Evolutionary conservation across 1,284 basidiomycete genomes (phyloP).

Genomic region (Rhodotorula sp.): DNA sequence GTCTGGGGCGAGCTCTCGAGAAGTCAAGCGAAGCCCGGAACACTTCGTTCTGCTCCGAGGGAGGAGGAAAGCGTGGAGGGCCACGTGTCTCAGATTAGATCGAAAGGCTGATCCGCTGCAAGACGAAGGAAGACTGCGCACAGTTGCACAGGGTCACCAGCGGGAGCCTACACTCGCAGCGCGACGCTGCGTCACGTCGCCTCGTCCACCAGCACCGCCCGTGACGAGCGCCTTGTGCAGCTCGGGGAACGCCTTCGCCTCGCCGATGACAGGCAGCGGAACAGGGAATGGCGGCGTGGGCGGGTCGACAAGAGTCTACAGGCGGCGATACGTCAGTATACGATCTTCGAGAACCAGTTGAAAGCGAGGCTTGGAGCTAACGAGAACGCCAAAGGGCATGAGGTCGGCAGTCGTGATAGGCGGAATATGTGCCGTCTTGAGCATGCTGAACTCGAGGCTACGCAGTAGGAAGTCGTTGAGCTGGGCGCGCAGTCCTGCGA

Average conservation of each 20-base stretch:
- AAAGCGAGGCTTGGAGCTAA: background rate
- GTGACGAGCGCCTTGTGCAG: constrained; percentile 15
- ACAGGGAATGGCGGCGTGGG: constrained; percentile 4
- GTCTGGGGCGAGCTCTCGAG: no score
- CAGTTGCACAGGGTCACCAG: constrained; percentile 6
- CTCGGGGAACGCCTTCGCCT: constrained; percentile 11
- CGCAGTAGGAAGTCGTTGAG: constrained; percentile 38
- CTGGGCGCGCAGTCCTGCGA: constrained; percentile 29
- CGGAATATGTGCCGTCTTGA: constrained; percentile 27
- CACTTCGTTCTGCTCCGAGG: background rate
- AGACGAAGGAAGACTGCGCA: background rate
- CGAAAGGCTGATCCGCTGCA: no score
- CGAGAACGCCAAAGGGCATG: constrained; percentile 27
- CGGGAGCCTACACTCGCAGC: background rate
- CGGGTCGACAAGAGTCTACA: constrained; percentile 28
- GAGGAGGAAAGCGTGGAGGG: no score
- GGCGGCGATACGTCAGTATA: background rate
- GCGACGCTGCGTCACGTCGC: background rate
- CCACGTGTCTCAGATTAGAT: no score
- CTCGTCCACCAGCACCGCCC: background rate
- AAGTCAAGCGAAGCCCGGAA: background rate
- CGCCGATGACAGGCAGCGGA: constrained; percentile 9
- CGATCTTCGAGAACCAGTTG: no score
- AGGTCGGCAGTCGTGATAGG: constrained; percentile 35
- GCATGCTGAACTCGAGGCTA: constrained; percentile 20